phyloP scores from a whole-genome alignment of 306 rosid genomes.

The Myrica gale region DNA sequence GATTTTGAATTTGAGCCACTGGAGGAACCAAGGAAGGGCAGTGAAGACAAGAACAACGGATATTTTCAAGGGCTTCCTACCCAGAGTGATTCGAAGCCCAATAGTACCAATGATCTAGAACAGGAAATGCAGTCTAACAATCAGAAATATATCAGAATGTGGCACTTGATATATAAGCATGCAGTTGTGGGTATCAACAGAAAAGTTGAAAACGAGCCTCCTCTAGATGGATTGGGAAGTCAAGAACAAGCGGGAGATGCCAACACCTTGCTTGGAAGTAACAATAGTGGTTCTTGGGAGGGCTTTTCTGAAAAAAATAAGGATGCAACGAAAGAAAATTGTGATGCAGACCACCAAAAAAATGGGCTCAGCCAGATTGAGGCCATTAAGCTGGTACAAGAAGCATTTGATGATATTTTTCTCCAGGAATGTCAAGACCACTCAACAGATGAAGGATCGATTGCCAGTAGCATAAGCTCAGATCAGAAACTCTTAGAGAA shows the following conservation, averaged over 20 bases:
- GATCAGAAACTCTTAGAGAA: slow-evolving; percentile 29
- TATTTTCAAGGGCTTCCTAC: slow-evolving; percentile 23
- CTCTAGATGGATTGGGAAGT: slow-evolving; percentile 30
- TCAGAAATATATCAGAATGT: slow-evolving; percentile 57
- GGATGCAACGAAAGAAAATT: slow-evolving; percentile 33
- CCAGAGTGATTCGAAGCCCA: slow-evolving; percentile 26
- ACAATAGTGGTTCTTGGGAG: slow-evolving; percentile 29
- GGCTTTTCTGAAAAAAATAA: slow-evolving; percentile 29
- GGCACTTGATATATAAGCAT: slow-evolving; percentile 83
- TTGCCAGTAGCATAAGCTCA: slow-evolving; percentile 31
- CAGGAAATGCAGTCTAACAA: slow-evolving; percentile 38
- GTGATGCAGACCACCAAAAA: slow-evolving; percentile 22
- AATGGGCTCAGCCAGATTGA: slow-evolving; percentile 32
- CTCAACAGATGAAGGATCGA: slow-evolving; percentile 29
- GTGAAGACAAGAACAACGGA: slow-evolving; percentile 24
- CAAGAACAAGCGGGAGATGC: slow-evolving; percentile 40
- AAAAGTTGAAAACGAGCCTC: slow-evolving; percentile 32
- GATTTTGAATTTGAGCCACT: slow-evolving; percentile 21
- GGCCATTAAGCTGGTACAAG: slow-evolving; percentile 68
- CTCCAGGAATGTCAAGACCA: slow-evolving; percentile 62
- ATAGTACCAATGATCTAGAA: slow-evolving; percentile 22
- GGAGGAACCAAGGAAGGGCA: slow-evolving; percentile 27
- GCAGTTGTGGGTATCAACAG: slow-evolving; percentile 42
- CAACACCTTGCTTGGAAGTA: slow-evolving; percentile 16
- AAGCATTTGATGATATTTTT: slow-evolving; percentile 83